Evolutionary conservation across 2,329 filamentous ascomycete species (phyloP).

Genomic region (Cladosporium sphaerospermum): DNA sequence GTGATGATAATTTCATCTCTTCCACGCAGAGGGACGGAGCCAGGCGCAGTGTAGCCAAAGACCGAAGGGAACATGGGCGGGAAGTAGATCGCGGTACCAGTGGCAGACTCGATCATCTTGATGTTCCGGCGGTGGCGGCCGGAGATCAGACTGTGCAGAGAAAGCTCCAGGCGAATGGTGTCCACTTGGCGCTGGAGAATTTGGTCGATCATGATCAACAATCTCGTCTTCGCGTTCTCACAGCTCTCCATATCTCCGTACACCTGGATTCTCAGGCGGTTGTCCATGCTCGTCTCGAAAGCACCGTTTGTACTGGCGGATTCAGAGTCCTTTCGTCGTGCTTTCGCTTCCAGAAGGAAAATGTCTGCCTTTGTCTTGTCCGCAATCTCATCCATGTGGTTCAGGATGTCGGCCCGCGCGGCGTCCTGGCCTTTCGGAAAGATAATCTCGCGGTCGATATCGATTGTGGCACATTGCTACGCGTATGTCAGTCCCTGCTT

Average conservation of each 20-base stretch:
- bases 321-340: conserved; percentile 62
- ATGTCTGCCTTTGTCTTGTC: conserved; percentile 91
- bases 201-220: conserved; percentile 95
- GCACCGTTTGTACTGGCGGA: conserved; percentile 70
- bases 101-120: conserved; percentile 92
- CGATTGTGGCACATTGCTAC: conserved; percentile 54
- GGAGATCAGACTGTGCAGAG: conserved; percentile 85
- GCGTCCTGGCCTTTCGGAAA: conserved; percentile 59
- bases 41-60: conserved; percentile 81
- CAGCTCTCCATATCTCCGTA: conserved; percentile 93
- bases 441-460: conserved; percentile 86
- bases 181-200: conserved; percentile 73
- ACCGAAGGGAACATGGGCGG: conserved; percentile 88
- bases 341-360: conserved; percentile 84
- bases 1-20: conserved; percentile 94
- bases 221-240: conserved; percentile 92
- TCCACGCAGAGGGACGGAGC: conserved; percentile 67
- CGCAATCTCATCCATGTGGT: conserved; percentile 81
- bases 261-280: conserved; percentile 85
- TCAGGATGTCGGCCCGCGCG: conserved; percentile 62
- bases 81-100: conserved; percentile 96
- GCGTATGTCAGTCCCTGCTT: background rate
- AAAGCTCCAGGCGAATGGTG: conserved; percentile 72
- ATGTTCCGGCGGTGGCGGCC: conserved; percentile 95
- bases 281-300: conserved; percentile 75